These are phyloP conservation scores for Heliamphora pulchella DNA, from an alignment of 179 eudicot genomes.

Conservation along the genomic window DNA sequence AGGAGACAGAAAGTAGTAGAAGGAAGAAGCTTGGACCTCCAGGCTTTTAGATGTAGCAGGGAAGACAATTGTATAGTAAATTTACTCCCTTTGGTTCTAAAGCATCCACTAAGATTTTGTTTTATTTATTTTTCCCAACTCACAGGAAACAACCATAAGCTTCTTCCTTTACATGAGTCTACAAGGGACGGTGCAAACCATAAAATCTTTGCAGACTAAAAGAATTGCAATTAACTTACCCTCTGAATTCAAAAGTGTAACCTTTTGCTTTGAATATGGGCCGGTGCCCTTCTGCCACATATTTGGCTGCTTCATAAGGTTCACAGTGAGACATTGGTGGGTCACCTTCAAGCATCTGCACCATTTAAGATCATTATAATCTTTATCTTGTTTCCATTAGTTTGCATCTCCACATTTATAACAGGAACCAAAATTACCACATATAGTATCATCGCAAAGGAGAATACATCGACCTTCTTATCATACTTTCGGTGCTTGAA, in stretches of 20 bases:
- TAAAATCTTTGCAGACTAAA: not conserved
- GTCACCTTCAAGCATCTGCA: slow-evolving; percentile 89
- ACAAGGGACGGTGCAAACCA: not conserved
- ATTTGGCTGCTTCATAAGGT: slow-evolving; percentile 86
- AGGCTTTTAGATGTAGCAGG: not conserved
- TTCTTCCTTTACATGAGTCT: not conserved
- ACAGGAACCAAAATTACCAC: slow-evolving; percentile 54
- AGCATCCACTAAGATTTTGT: too few species aligned
- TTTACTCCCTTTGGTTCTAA: not conserved
- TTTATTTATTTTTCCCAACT: not conserved
- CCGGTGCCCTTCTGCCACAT: slow-evolving; percentile 83
- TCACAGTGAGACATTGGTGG: slow-evolving; percentile 62
- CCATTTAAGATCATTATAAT: slow-evolving; percentile 14
- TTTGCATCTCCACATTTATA: not conserved
- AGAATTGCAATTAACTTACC: slow-evolving; percentile 41
- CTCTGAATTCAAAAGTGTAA: slow-evolving; percentile 51
- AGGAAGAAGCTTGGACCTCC: not conserved
- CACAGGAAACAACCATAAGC: not conserved
- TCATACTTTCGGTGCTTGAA: slow-evolving; percentile 94
- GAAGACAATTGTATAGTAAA: not conserved
- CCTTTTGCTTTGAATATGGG: slow-evolving; percentile 73
- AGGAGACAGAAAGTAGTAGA: not conserved
- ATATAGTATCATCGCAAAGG: slow-evolving; percentile 88
- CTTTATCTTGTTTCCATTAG: slow-evolving; percentile 12
- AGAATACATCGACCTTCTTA: slow-evolving; percentile 95